Evolutionary conservation across 129 eudicot species (phyloP).

Genomic region (Ambrosia trifida): DNA sequence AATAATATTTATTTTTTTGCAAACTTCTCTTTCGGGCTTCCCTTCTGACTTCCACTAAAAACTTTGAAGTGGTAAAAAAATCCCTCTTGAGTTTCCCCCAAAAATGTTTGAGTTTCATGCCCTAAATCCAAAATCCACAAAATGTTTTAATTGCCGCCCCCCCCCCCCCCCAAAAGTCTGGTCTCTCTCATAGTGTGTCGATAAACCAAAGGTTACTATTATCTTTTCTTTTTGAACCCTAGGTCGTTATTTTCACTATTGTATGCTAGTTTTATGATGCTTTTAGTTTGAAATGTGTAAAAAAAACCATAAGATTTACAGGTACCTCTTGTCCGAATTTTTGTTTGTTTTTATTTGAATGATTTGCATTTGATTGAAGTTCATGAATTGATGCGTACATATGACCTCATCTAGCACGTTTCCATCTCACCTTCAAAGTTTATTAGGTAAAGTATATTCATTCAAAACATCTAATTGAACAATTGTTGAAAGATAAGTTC

Average conservation of each 20-base stretch:
- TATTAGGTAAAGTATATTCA: conserved; percentile 1
- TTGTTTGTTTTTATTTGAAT: conserved; percentile 3
- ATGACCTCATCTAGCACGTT: conserved; percentile 1
- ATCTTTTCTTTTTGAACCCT: conserved; percentile 22
- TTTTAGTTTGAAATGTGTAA: not conserved
- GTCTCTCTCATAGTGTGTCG: too few species aligned
- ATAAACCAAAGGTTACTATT: conserved; percentile 36
- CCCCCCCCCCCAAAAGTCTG: too few species aligned
- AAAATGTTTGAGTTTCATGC: too few species aligned
- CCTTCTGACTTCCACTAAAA: too few species aligned
- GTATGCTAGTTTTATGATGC: not conserved
- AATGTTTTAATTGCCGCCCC: too few species aligned
- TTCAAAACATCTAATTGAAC: conserved; percentile 23
- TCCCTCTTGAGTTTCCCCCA: too few species aligned
- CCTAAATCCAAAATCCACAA: too few species aligned
- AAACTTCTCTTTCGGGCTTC: too few species aligned
- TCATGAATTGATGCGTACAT: conserved; percentile 10
- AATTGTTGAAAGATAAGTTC: not conserved
- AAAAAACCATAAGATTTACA: too few species aligned
- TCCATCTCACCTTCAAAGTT: conserved; percentile 5
- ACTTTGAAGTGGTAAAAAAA: too few species aligned
- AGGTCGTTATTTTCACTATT: not conserved
- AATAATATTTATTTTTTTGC: too few species aligned
- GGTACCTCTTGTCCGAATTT: not conserved
- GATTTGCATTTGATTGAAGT: not conserved